Base-by-base conservation (phyloP, 768 basidiomycete species). In the Dendrothele bispora region DNA sequence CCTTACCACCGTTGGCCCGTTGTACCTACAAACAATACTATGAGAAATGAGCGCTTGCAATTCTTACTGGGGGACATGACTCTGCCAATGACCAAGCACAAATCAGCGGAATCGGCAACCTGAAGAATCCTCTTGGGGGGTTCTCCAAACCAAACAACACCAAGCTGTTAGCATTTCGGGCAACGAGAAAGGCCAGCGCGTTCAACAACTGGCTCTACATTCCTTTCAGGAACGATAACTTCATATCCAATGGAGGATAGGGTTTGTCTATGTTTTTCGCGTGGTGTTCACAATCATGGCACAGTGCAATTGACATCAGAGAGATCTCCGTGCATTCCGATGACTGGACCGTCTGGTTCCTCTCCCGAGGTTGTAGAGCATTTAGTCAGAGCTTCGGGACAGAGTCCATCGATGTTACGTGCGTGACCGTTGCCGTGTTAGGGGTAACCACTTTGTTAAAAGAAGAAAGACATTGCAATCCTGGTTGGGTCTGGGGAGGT, bases 121-220 rank as follows among this genome's bases (percentile, higher is more conserved):
- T 48, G 20, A 10, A 52, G 49, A 34, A 66, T 28, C 17, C 51
- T 45, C 4, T 49, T 22, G 1, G 58, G 55, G 22, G 24, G 28
- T 40, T 66, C 65, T 4, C 62, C 66, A 46, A 66, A 67, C 66
- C 66, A 66, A 3, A 64, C 59, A n/a, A 64, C 63, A 11, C 46
- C 66, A 1, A 66, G 50, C 7, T 54, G 57, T 4, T 45, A 46
- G 36, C 61, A 62, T 4, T 52, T 12, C 12, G 38, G 42, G 39
- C 60, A 61, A 15, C 37, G 49, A 17, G 61, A 61, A 12, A 63
- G 55, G 5, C 55, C 48, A 4, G 38, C 26, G 10, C 43, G 6
- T 5, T 40, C 44, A 3, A 61, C 48, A 15, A 30, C 25, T 11
- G 44, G 43, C 8, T 51, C 48, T n/a, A 28, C 35, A 11, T 43